These are phyloP conservation scores for Rhodotorula kratochvilovae DNA, from an alignment of 768 basidiomycete genomes.

Conservation along the genomic window DNA sequence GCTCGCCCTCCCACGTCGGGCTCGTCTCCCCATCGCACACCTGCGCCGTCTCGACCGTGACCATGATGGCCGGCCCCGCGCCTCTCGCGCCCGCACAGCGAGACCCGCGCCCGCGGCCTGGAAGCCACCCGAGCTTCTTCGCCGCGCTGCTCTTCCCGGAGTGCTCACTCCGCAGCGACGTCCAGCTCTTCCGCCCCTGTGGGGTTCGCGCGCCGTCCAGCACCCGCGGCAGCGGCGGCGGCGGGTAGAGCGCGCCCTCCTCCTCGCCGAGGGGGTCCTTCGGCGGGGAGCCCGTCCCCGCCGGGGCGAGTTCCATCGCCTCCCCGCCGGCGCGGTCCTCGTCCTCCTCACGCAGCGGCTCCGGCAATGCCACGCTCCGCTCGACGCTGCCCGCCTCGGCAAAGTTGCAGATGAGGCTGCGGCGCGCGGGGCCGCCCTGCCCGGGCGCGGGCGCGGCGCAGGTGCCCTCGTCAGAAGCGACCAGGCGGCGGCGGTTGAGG, in stretches of 20 bases:
- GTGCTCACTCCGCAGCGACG: too few species aligned
- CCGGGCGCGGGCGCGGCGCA: too few species aligned
- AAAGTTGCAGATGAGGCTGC: not conserved
- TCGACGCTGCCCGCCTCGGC: not conserved
- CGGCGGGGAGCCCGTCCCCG: too few species aligned
- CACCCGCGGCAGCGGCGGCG: too few species aligned
- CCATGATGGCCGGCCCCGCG: not conserved
- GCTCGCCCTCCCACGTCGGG: not conserved
- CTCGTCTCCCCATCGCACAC: not conserved
- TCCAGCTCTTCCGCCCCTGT: too few species aligned
- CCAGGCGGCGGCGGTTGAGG: too few species aligned
- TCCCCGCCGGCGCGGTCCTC: not conserved
- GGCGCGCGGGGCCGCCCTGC: too few species aligned
- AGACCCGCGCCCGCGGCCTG: not conserved
- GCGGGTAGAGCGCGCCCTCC: too few species aligned
- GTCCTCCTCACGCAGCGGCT: not conserved
- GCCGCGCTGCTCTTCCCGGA: too few species aligned
- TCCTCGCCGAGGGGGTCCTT: too few species aligned
- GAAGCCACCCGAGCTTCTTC: not conserved
- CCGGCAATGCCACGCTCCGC: not conserved
- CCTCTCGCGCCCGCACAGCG: not conserved
- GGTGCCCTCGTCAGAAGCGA: not conserved
- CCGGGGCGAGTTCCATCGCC: not conserved
- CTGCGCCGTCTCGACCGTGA: constrained; percentile 4
- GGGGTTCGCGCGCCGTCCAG: too few species aligned